Base-by-base conservation (phyloP, 2,329 filamentous ascomycete genomes). In the Talaromyces sp. region DNA sequence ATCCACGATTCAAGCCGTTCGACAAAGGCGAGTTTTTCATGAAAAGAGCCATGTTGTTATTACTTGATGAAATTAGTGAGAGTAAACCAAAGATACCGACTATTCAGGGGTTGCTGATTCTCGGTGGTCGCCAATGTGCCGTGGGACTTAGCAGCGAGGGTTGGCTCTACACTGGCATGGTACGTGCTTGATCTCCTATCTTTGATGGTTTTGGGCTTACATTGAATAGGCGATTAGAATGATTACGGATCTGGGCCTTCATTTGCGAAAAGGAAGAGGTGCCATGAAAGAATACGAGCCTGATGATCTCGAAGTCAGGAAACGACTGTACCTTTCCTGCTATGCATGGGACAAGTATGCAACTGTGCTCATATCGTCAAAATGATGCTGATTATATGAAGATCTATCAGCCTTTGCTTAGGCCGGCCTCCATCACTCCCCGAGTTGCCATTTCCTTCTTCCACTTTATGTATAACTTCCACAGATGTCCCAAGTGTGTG, bases 131-230 rank as follows among this genome's bases (percentile, higher is more conserved):
- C 11, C 69, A 70, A 59, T 70, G 68, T 52, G 68, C 68, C 2
- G 62, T 69, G 19, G 69, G 69, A 16, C 66, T 67, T 37, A 70
- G 52, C 50, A 69, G 65, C 43, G 69, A 70, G 47, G 69, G 69
- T 10, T 70, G 69, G 69, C 61, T 70, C 22, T 70, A 70, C 33
- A 70, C 69, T 9, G 69, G 69, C 22, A 70, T 70, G 67, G 67
- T 68, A 19, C 16, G 48, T 33, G 16, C 45, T 4, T 24, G n/a
- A 14, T 14, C 4, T 13, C 19, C 3, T 9, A 9, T 13, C 19
- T 14, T 48, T 24, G 45, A 2, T 3, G 7, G 0, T 31, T 3
- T 2, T 3, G 2, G 10, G 10, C 24, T 52, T 16, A 52, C 16
- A 10, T 35, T 10, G 14, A 50, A 10, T 7, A 68, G 69, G 69